Evolutionary conservation across 306 rosid genomes (phyloP).

Genomic region (Lathyrus tuberosus): DNA sequence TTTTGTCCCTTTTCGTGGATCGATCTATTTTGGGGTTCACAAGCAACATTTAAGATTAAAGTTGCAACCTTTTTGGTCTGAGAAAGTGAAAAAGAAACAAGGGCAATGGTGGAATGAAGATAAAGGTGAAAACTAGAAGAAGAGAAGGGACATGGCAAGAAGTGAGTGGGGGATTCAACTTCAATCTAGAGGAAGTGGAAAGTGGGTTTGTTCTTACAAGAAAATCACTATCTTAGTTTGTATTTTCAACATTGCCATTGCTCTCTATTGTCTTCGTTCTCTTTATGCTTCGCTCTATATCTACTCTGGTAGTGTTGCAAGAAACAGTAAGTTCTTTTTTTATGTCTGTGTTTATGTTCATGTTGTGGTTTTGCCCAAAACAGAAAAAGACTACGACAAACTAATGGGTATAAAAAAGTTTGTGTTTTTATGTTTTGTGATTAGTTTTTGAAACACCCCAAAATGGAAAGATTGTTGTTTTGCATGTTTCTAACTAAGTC

Average conservation of each 20-base stretch:
- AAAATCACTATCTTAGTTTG: slow-evolving; percentile 75
- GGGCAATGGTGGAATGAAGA: slow-evolving; percentile 89
- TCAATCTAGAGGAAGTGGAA: slow-evolving; percentile 58
- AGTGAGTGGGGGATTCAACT: slow-evolving; percentile 63
- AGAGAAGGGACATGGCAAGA: slow-evolving; percentile 75
- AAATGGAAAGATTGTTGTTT: slow-evolving; percentile 31
- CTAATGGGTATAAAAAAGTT: background rate
- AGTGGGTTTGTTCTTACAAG: slow-evolving; percentile 80
- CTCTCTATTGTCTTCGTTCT: slow-evolving; percentile 84
- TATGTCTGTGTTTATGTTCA: background rate
- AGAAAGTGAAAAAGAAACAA: slow-evolving; percentile 27
- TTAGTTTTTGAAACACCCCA: slow-evolving; percentile 12
- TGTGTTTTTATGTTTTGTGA: slow-evolving; percentile 22
- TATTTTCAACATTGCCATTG: slow-evolving; percentile 82
- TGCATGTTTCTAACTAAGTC: slow-evolving; percentile 3
- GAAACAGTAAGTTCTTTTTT: slow-evolving; percentile 51
- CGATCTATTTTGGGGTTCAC: slow-evolving; percentile 8
- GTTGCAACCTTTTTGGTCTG: slow-evolving; percentile 19
- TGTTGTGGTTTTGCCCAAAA: background rate
- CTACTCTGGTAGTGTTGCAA: slow-evolving; percentile 70
- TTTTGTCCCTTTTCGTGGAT: slow-evolving; percentile 12
- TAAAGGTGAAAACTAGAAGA: slow-evolving; percentile 38
- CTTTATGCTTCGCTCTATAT: slow-evolving; percentile 87
- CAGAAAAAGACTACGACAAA: background rate
- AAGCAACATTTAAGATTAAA: slow-evolving; percentile 5